A percentile compares a stretch with the other conserved stretches of the same genome.
Conservation (phyloP, 2,329 filamentous ascomycete species). For the Bipolaris sorokiniana region DNA sequence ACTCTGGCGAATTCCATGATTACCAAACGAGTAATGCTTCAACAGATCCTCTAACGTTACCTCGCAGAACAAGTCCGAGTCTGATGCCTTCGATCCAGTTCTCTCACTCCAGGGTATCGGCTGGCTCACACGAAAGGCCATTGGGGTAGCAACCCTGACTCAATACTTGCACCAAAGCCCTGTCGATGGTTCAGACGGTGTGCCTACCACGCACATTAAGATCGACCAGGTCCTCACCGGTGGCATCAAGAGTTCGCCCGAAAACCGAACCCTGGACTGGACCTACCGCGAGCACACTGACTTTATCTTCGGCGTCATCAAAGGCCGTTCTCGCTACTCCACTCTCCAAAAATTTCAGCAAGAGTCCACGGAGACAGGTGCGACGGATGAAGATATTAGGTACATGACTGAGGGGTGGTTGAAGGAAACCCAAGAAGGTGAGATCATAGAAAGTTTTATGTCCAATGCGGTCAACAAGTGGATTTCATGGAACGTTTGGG, state of each 20-base stretch:
- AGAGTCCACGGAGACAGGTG: slow-evolving; percentile 30
- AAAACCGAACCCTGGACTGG: slow-evolving; percentile 65
- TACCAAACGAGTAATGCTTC: neutral
- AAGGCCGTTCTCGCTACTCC: slow-evolving; percentile 63
- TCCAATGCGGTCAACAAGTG: slow-evolving; percentile 45
- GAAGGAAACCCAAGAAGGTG: slow-evolving; percentile 37
- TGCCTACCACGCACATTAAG: slow-evolving; percentile 64
- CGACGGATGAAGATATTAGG: slow-evolving; percentile 30
- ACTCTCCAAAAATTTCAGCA: slow-evolving; percentile 38
- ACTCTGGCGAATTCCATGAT: neutral
- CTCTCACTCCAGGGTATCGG: slow-evolving; percentile 65
- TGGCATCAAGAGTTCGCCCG: slow-evolving; percentile 70
- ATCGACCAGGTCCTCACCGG: slow-evolving; percentile 75
- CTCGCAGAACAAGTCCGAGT: slow-evolving; percentile 74
- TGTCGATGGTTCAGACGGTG: slow-evolving; percentile 27
- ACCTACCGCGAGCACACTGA: slow-evolving; percentile 71
- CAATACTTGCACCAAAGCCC: slow-evolving; percentile 59
- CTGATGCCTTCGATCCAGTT: slow-evolving; percentile 70
- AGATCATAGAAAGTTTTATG: slow-evolving; percentile 44
- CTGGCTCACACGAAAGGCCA: slow-evolving; percentile 74
- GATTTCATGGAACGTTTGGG: slow-evolving; percentile 46
- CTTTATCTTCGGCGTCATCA: slow-evolving; percentile 77
- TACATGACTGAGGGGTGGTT: slow-evolving; percentile 39
- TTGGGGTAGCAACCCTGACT: slow-evolving; percentile 71
- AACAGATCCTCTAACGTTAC: slow-evolving; percentile 4